These are phyloP conservation scores for Mortierella antarctica DNA, from an alignment of 192 early-diverging fungal genomes.

Conservation along the genomic window DNA sequence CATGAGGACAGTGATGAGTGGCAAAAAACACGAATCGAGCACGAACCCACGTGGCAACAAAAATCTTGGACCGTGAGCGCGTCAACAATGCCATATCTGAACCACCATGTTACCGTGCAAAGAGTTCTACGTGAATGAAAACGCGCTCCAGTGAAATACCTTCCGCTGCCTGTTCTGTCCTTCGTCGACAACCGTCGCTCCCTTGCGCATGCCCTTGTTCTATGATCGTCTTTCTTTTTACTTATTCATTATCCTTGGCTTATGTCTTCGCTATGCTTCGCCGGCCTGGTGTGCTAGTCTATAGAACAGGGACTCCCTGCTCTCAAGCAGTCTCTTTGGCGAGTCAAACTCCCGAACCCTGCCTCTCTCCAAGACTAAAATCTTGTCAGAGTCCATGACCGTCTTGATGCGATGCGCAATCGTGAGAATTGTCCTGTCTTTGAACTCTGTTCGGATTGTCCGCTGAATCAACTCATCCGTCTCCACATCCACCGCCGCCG, in stretches of 20 bases:
- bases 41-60: too few relatives aligned
- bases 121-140: too few relatives aligned
- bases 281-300: slow-evolving; percentile 37
- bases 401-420: slow-evolving; percentile 68
- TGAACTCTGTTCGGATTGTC: slow-evolving; percentile 60
- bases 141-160: slow-evolving; percentile 47
- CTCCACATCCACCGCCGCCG: slow-evolving; percentile 70
- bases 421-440: slow-evolving; percentile 62
- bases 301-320: slow-evolving; percentile 31
- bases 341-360: slow-evolving; percentile 50
- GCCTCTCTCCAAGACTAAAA: slow-evolving; percentile 59
- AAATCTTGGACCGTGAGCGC: too few relatives aligned
- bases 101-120: too few relatives aligned
- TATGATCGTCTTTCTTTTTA: too few relatives aligned
- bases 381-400: slow-evolving; percentile 58
- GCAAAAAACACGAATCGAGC: too few relatives aligned
- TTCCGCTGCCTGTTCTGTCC: too few relatives aligned
- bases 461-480: slow-evolving; percentile 56
- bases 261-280: slow-evolving; percentile 6
- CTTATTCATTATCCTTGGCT: too few relatives aligned
- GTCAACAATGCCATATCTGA: too few relatives aligned
- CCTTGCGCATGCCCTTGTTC: too few relatives aligned
- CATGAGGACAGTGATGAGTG: too few relatives aligned
- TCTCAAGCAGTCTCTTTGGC: slow-evolving; percentile 21
- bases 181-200: too few relatives aligned